A percentile compares a stretch with the other conserved stretches of the same genome.
These are phyloP conservation scores for Hymenoscyphus occultus DNA, from an alignment of 2,329 filamentous ascomycete species.

Conservation along the genomic window DNA sequence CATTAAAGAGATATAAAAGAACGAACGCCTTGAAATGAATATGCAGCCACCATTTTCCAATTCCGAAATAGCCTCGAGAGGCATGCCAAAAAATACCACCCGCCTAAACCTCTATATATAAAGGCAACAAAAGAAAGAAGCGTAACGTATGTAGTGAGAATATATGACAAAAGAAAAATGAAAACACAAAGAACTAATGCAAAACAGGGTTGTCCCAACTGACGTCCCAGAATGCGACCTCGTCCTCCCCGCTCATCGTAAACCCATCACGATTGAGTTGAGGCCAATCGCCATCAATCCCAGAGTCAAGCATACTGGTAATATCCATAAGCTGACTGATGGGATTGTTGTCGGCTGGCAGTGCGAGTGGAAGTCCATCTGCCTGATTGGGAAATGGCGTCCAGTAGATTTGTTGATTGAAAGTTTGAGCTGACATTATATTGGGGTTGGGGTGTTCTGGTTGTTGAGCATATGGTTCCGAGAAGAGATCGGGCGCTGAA, in stretches of 20 bases:
- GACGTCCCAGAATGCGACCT: constrained; percentile 7
- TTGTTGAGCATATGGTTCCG: neutral
- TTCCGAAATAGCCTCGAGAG: neutral
- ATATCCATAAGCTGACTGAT: constrained; percentile 21
- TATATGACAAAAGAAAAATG: neutral
- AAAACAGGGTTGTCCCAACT: constrained; percentile 8
- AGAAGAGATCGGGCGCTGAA: constrained; percentile 10
- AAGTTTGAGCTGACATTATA: neutral
- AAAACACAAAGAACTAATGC: neutral
- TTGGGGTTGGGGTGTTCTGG: neutral
- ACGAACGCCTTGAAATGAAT: neutral
- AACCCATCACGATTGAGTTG: constrained; percentile 22
- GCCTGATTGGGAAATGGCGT: constrained; percentile 20
- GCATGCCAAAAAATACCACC: neutral
- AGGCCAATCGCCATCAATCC: constrained; percentile 17
- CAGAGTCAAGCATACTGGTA: constrained; percentile 14
- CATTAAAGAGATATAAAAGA: neutral
- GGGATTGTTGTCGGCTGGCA: constrained; percentile 3
- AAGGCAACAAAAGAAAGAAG: neutral
- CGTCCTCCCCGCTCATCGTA: constrained; percentile 16
- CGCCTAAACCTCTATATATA: neutral
- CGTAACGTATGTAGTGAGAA: neutral
- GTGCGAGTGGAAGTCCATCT: constrained; percentile 20
- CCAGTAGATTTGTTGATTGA: constrained; percentile 18
- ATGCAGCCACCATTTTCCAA: neutral